phyloP scores from a whole-genome alignment of 805 yeast species.

The Cephaloascus fragrans region DNA sequence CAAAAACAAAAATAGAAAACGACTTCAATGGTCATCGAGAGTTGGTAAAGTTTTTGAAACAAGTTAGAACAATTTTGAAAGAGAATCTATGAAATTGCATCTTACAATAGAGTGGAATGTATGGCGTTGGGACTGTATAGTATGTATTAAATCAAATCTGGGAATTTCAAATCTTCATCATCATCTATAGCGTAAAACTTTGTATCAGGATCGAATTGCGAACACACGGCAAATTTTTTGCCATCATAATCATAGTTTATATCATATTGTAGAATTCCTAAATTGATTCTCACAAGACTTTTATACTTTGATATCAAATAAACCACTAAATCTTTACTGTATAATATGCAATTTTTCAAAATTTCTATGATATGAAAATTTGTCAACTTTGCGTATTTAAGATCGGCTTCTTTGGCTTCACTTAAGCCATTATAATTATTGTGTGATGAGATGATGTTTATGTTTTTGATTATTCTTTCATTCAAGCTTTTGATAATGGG shows the following conservation, averaged over 20 bases:
- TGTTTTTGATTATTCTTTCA: neutral
- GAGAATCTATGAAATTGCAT: too few species aligned
- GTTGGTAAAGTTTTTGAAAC: slow-evolving; percentile 20
- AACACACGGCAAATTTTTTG: neutral
- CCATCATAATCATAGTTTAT: neutral
- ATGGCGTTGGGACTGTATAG: too few species aligned
- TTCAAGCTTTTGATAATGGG: neutral
- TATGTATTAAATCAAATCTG: neutral
- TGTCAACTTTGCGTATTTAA: neutral
- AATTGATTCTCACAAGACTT: neutral
- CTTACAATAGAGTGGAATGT: too few species aligned
- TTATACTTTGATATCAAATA: neutral
- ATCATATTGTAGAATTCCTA: neutral
- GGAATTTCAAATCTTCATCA: neutral
- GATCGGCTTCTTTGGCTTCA: neutral
- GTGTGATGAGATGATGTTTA: neutral
- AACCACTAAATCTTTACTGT: neutral
- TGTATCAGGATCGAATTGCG: neutral
- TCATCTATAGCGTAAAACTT: neutral
- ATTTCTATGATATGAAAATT: neutral
- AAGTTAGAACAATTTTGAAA: slow-evolving; percentile 15
- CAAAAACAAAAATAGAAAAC: slow-evolving; percentile 7
- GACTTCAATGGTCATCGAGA: slow-evolving; percentile 15
- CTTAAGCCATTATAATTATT: too few species aligned
- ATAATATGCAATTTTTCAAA: neutral